Conservation (phyloP, 257 asterid species). For the Solanum appendiculatum region DNA sequence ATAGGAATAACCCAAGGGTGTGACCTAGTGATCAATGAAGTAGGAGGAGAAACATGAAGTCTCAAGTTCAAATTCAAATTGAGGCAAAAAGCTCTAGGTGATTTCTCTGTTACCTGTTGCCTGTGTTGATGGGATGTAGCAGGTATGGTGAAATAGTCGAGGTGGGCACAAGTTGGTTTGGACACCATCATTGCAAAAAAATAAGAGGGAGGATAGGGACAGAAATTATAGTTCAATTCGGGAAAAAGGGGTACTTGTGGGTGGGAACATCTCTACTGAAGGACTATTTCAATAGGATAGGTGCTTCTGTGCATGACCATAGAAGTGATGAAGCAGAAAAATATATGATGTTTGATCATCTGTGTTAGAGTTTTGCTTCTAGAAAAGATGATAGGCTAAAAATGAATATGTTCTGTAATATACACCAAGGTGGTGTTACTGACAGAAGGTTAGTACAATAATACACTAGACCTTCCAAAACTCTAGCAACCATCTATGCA, state of each 20-base stretch:
- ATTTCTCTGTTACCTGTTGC: too few species aligned
- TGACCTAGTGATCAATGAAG: too few species aligned
- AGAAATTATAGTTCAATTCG: not conserved
- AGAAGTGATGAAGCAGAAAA: not conserved
- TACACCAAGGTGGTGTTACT: not conserved
- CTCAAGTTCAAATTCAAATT: too few species aligned
- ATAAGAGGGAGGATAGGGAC: not conserved
- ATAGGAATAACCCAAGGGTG: too few species aligned
- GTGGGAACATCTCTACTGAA: not conserved
- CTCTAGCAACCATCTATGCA: not conserved
- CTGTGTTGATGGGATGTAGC: too few species aligned
- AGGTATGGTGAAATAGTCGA: too few species aligned
- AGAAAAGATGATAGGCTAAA: not conserved
- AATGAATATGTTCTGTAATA: not conserved
- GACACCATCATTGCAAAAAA: not conserved
- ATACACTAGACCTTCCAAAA: not conserved
- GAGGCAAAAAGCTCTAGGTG: too few species aligned
- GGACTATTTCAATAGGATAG: not conserved
- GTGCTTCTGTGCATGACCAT: not conserved
- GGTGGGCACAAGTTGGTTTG: not conserved
- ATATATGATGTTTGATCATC: not conserved
- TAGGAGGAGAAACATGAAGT: too few species aligned
- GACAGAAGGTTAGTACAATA: not conserved
- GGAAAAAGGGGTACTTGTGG: not conserved
- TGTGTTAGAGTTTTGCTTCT: not conserved